phyloP scores from a whole-genome alignment of 2,329 filamentous ascomycete genomes.

The Neurospora sp. region DNA sequence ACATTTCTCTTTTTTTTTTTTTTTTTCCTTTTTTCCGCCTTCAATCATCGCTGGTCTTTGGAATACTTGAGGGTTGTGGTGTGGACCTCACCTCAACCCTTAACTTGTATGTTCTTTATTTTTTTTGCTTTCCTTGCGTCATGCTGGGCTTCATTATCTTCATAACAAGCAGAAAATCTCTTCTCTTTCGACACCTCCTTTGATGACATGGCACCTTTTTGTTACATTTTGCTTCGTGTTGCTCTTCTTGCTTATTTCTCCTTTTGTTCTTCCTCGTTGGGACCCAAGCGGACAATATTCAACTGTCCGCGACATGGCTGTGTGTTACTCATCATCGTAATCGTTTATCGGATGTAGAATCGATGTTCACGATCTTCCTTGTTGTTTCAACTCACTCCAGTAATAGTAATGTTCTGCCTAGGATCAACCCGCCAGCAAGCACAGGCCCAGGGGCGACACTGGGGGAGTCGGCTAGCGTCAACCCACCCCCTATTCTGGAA shows the following conservation, averaged over 20 bases:
- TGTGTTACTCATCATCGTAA: not conserved
- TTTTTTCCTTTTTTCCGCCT: too few species aligned
- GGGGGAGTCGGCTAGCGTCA: not conserved
- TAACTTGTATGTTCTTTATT: too few species aligned
- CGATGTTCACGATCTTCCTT: not conserved
- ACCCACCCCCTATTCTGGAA: not conserved
- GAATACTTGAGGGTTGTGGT: too few species aligned
- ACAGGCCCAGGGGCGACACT: not conserved
- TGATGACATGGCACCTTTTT: not conserved
- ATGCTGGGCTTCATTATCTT: too few species aligned
- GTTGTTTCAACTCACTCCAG: not conserved
- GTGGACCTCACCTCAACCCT: too few species aligned
- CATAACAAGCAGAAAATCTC: too few species aligned
- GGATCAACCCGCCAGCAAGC: not conserved
- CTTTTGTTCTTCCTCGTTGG: not conserved
- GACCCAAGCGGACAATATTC: not conserved
- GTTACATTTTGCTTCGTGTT: not conserved
- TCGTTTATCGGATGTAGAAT: not conserved
- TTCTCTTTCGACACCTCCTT: too few species aligned
- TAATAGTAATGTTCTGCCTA: not conserved
- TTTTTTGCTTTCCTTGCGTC: too few species aligned
- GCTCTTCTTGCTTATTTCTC: not conserved
- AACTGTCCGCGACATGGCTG: not conserved
- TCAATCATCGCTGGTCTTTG: too few species aligned
- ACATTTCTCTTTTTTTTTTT: not conserved